Conservation (phyloP, 805 yeast genomes). For the Hagleromyces aurorensis region DNA sequence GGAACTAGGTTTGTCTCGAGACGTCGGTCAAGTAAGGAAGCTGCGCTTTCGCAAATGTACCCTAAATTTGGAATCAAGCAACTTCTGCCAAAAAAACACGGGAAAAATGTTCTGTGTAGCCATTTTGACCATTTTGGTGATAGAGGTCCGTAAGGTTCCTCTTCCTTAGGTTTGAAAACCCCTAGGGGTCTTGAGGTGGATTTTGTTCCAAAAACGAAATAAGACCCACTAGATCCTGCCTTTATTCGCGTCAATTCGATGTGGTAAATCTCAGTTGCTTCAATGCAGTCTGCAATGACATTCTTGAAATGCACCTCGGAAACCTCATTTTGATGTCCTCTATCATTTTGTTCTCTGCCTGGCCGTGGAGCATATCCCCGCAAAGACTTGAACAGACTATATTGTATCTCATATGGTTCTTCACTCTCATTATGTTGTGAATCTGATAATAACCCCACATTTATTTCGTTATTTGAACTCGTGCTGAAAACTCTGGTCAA, state of each 20-base stretch:
- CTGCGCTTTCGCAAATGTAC: conserved; percentile 65
- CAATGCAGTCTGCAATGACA: conserved; percentile 37
- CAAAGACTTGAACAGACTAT: conserved; percentile 45
- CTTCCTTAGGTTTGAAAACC: conserved; percentile 72
- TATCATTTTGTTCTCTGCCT: conserved; percentile 2
- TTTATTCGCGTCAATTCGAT: conserved; percentile 46
- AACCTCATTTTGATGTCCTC: neutral
- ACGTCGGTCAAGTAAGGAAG: conserved; percentile 55
- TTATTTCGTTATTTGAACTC: conserved; percentile 2
- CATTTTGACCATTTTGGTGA: conserved; percentile 78
- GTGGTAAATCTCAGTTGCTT: conserved; percentile 38
- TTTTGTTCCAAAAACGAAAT: conserved; percentile 40
- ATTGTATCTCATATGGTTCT: conserved; percentile 38
- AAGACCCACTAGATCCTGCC: conserved; percentile 66
- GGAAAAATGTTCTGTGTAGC: conserved; percentile 66
- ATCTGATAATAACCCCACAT: conserved; percentile 4
- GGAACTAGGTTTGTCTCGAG: conserved; percentile 57
- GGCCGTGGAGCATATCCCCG: conserved; percentile 21
- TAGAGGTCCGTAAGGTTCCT: conserved; percentile 72
- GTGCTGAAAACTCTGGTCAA: conserved; percentile 5
- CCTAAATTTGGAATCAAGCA: conserved; percentile 69
- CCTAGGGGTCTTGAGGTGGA: conserved; percentile 35
- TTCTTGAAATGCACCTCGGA: conserved; percentile 4
- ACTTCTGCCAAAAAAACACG: conserved; percentile 68
- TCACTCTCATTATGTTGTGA: conserved; percentile 1